Percentiles rank a stretch among this genome's conserved stretches.
Conservation (phyloP, 805 yeast species). For the Candida boleticola region DNA sequence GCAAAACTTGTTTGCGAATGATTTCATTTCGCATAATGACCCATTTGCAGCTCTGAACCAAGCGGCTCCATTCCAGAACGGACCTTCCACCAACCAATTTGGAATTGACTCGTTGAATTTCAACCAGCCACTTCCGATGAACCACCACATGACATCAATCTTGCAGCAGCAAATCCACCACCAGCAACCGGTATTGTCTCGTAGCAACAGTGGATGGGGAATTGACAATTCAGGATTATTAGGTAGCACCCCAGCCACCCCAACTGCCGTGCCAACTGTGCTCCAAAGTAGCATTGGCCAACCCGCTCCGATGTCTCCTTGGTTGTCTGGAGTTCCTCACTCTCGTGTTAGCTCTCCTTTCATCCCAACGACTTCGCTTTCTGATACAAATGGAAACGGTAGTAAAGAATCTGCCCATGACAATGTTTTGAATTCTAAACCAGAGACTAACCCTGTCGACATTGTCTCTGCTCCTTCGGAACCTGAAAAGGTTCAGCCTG, state of each 20-base stretch:
- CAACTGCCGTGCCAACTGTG: constrained; percentile 22
- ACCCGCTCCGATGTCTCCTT: constrained; percentile 42
- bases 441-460: too few species aligned
- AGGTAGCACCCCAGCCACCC: constrained; percentile 27
- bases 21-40: constrained; percentile 17
- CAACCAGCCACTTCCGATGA: constrained; percentile 10
- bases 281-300: constrained; percentile 24
- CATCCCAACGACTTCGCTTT: constrained; percentile 20
- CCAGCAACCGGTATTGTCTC: constrained; percentile 29
- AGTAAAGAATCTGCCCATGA: too few species aligned
- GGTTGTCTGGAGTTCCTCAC: constrained; percentile 31
- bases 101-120: constrained; percentile 25
- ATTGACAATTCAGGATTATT: constrained; percentile 25
- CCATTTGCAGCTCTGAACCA: constrained; percentile 16
- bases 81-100: constrained; percentile 17
- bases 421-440: neutral
- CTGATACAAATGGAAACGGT: constrained; percentile 5
- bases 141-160: constrained; percentile 27
- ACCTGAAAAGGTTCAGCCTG: too few species aligned
- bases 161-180: constrained; percentile 32
- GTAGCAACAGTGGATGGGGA: constrained; percentile 41
- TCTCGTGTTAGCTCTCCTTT: constrained; percentile 43
- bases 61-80: constrained; percentile 9
- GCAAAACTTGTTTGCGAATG: constrained; percentile 22
- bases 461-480: too few species aligned